These are phyloP conservation scores for Sporothrix curviconia DNA, from an alignment of 2,329 filamentous ascomycete genomes.

Conservation along the genomic window DNA sequence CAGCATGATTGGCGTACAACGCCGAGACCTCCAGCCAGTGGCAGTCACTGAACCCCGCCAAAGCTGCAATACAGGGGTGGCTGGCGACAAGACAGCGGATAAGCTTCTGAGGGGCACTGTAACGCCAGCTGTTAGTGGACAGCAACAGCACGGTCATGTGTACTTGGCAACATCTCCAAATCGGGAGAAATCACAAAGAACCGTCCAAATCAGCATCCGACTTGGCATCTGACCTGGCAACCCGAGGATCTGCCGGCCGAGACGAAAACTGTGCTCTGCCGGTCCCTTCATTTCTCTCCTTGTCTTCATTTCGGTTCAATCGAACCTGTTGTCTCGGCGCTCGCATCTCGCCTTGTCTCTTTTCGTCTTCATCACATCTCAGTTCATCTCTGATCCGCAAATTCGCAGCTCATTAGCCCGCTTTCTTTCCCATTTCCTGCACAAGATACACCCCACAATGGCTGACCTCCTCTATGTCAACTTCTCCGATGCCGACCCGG, in stretches of 20 bases:
- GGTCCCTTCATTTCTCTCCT: neutral
- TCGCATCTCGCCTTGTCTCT: neutral
- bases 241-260: slow-evolving; percentile 1
- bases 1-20: too few relatives aligned
- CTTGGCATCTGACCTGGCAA: too few relatives aligned
- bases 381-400: neutral
- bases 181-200: neutral
- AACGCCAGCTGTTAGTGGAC: neutral
- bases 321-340: neutral
- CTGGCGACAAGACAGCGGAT: neutral
- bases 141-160: neutral
- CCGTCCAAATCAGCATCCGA: too few relatives aligned
- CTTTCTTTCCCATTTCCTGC: neutral
- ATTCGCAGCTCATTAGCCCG: neutral
- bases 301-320: too few relatives aligned
- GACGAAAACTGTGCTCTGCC: neutral
- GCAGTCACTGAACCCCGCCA: too few relatives aligned
- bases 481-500: slow-evolving; percentile 1
- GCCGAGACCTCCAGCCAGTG: too few relatives aligned
- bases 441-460: neutral
- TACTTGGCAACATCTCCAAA: neutral
- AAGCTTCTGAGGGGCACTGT: neutral
- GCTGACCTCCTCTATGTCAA: neutral
- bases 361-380: too few relatives aligned
- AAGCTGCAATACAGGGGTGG: too few relatives aligned